Base-by-base conservation (phyloP, 2,329 filamentous ascomycete species). In the Aureobasidium sp. region DNA sequence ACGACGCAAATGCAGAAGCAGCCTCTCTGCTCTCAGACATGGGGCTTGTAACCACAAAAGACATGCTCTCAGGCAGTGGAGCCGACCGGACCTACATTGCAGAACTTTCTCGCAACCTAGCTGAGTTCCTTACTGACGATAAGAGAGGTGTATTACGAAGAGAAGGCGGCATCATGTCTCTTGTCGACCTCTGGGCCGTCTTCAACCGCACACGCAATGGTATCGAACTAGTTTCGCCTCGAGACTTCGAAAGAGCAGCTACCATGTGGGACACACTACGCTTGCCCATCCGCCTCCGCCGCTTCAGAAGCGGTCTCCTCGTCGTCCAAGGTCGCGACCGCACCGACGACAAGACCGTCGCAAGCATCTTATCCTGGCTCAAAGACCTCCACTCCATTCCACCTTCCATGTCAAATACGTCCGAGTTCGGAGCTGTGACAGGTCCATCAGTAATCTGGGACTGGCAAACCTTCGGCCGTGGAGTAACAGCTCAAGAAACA, bases 171-270 rank as follows among this genome's bases (percentile, higher is more conserved):
- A 94, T 96, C 68, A 89, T 96, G 72, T 93, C 86, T 41, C 80
- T 97, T 1, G 91, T 96, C 13, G 92, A 97, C 71, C 80, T 96
- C 0, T 97, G 91, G 91, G 90, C 91, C 32, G 85, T 95, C 66
- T 97, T 97, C 79, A 99, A 99, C 74, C 85, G 93, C 37, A 91
- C 90, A 34, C 85, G 93, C 60, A 93, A 93, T 57, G 94, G 93
- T 8, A 93, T 99, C 17, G 94, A 99, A 74, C 84, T 99, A 17
- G 89, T 97, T 56, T 96, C 90, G 66, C 94, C 94, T 0, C 80
- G 86, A 20, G 94, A 99, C 70, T 96, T 99, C 69, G 88, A 94
- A 70, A 93, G 92, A 71, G 94, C 94, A 1, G 90, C 91, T 0
- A 82, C 85, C 42, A 79, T 96, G 69, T 99, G 94, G 91, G 91